A percentile compares a stretch with the other conserved stretches of the same genome.
These are phyloP conservation scores for Blastobotrys illinoisensis DNA, from an alignment of 1,139 yeast species.

Conservation along the genomic window DNA sequence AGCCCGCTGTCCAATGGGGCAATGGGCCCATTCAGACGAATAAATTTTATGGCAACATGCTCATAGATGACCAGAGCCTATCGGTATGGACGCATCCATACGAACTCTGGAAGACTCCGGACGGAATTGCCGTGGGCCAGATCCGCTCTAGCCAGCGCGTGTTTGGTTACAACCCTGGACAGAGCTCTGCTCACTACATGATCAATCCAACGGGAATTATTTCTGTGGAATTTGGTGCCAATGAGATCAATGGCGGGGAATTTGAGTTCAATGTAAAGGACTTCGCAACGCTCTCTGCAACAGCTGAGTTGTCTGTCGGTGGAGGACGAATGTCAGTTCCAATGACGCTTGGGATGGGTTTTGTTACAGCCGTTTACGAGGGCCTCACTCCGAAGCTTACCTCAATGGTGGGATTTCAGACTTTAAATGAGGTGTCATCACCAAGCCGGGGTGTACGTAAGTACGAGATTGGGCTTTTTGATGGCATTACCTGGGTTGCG, in stretches of 20 bases:
- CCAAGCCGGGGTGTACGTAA: slow-evolving; percentile 31
- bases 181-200: slow-evolving; percentile 30
- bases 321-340: slow-evolving; percentile 43
- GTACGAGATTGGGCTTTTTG: slow-evolving; percentile 39
- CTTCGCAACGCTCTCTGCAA: slow-evolving; percentile 42
- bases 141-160: slow-evolving; percentile 41
- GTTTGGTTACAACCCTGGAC: slow-evolving; percentile 49
- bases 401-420: slow-evolving; percentile 53
- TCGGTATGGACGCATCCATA: slow-evolving; percentile 82
- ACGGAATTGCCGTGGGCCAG: slow-evolving; percentile 7
- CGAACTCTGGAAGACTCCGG: slow-evolving; percentile 55
- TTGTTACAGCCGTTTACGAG: slow-evolving; percentile 57
- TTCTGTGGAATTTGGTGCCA: slow-evolving; percentile 31
- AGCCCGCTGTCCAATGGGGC: slow-evolving; percentile 34
- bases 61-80: slow-evolving; percentile 57
- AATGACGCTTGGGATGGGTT: slow-evolving; percentile 70
- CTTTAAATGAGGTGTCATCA: slow-evolving; percentile 28
- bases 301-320: slow-evolving; percentile 47
- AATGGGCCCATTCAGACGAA: slow-evolving; percentile 52
- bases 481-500: slow-evolving; percentile 52
- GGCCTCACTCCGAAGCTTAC: slow-evolving; percentile 55
- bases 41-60: slow-evolving; percentile 74
- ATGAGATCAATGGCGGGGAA: slow-evolving; percentile 22
- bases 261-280: slow-evolving; percentile 20
- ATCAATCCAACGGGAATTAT: slow-evolving; percentile 37